A percentile compares a stretch with the other conserved stretches of the same genome.
phyloP scores from a whole-genome alignment of 2,329 filamentous ascomycete genomes.

The Elsinoe ampelina region DNA sequence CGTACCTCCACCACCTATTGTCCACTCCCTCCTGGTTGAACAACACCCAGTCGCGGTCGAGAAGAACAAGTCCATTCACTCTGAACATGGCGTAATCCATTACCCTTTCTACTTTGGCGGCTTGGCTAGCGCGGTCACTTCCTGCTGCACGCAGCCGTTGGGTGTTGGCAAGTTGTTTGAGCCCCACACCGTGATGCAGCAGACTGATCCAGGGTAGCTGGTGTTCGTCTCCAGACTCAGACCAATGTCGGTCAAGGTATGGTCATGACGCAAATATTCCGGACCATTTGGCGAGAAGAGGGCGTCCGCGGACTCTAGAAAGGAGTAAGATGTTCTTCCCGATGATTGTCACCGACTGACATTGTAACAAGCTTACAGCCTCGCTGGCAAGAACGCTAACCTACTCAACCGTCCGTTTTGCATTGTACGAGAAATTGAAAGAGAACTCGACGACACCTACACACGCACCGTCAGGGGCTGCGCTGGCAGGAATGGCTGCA shows the following conservation, averaged over 20 bases:
- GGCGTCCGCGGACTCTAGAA: slow-evolving; percentile 19
- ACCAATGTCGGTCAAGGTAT: slow-evolving; percentile 12
- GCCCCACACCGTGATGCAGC: too few relatives aligned
- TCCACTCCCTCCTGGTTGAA: slow-evolving; percentile 14
- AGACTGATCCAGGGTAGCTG: slow-evolving; percentile 8
- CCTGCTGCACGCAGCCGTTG: slow-evolving; percentile 19
- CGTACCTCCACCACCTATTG: slow-evolving; percentile 16
- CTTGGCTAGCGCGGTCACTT: slow-evolving; percentile 20
- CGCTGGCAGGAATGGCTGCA: slow-evolving; percentile 18
- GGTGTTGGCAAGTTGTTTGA: slow-evolving; percentile 16
- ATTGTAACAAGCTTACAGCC: slow-evolving; percentile 15
- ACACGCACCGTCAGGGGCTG: slow-evolving; percentile 17
- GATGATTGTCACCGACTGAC: not conserved
- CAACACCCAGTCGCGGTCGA: slow-evolving; percentile 18
- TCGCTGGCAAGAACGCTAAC: slow-evolving; percentile 18
- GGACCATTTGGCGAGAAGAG: slow-evolving; percentile 17
- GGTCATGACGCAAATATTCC: slow-evolving; percentile 17
- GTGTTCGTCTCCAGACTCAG: slow-evolving; percentile 16
- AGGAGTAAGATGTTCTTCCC: slow-evolving; percentile 14
- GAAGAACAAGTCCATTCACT: slow-evolving; percentile 21
- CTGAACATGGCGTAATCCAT: slow-evolving; percentile 21
- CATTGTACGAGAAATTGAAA: slow-evolving; percentile 20
- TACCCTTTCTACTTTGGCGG: slow-evolving; percentile 21
- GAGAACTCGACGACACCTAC: slow-evolving; percentile 18
- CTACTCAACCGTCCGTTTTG: slow-evolving; percentile 19